A percentile compares a stretch with the other conserved stretches of the same genome.
phyloP scores from a whole-genome alignment of 345 rosid species.

The Eucalyptus paniculata region DNA sequence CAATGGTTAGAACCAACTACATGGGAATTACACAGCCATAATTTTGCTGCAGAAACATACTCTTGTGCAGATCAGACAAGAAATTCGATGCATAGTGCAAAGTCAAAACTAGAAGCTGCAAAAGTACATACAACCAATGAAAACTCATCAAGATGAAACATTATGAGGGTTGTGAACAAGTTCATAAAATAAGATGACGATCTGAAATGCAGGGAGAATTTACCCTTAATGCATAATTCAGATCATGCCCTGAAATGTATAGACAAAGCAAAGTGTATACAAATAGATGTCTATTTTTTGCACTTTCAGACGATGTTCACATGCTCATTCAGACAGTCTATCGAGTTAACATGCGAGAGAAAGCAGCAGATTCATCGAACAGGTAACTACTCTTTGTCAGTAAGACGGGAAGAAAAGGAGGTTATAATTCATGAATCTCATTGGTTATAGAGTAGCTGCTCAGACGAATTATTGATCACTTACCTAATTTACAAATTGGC shows the following conservation, averaged over 20 bases:
- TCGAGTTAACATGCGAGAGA: neutral
- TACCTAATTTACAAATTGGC: conserved; percentile 83
- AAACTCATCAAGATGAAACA: neutral
- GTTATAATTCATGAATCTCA: neutral
- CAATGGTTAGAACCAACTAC: neutral
- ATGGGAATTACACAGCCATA: neutral
- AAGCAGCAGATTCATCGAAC: neutral
- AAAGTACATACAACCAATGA: neutral
- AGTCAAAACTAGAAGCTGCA: neutral
- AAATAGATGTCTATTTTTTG: neutral
- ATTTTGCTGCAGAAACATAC: neutral
- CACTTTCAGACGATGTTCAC: neutral
- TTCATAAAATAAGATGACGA: neutral
- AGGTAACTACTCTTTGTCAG: neutral
- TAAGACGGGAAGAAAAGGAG: neutral
- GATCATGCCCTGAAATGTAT: neutral
- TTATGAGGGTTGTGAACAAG: neutral
- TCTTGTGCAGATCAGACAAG: neutral
- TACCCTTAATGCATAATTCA: neutral
- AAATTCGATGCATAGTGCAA: neutral
- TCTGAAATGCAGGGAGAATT: neutral
- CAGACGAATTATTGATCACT: neutral
- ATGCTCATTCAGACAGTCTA: neutral
- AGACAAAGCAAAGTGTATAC: neutral
- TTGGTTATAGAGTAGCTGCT: neutral